phyloP scores from a whole-genome alignment of 2,329 filamentous ascomycete genomes.

The Phyllachora maydis region DNA sequence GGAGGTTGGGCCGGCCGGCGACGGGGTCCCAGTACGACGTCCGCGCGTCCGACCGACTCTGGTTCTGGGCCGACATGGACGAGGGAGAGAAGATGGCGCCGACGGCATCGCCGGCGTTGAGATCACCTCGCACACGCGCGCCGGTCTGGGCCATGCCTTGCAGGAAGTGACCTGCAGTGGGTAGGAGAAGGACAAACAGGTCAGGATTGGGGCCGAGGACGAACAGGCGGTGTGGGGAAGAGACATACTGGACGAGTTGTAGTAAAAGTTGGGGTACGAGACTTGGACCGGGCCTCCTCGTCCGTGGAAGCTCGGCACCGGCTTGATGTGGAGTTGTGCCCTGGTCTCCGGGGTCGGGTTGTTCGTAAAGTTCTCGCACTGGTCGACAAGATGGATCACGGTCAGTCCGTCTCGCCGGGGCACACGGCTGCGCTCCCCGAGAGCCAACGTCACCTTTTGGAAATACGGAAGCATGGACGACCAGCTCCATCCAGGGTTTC shows the following conservation, averaged over 20 bases:
- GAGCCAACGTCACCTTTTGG: slow-evolving; percentile 14
- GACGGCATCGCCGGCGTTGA: slow-evolving; percentile 14
- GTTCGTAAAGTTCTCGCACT: slow-evolving; percentile 16
- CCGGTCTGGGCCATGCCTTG: slow-evolving; percentile 15
- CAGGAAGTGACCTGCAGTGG: slow-evolving; percentile 15
- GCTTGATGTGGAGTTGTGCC: slow-evolving; percentile 8
- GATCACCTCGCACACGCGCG: slow-evolving; percentile 13
- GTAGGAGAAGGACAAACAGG: too few species aligned
- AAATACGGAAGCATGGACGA: slow-evolving; percentile 22
- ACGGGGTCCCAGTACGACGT: slow-evolving; percentile 18
- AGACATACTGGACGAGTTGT: slow-evolving; percentile 16
- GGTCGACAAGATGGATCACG: too few species aligned
- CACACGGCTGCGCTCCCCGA: background rate
- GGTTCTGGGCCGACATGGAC: slow-evolving; percentile 15
- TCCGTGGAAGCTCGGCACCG: slow-evolving; percentile 11
- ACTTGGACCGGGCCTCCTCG: slow-evolving; percentile 14
- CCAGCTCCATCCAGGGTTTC: slow-evolving; percentile 17
- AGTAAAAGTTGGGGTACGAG: slow-evolving; percentile 16
- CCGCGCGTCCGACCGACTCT: slow-evolving; percentile 17
- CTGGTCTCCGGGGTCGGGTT: slow-evolving; percentile 7
- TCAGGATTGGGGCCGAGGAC: background rate
- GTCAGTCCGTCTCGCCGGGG: too few species aligned
- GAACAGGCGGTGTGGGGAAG: background rate
- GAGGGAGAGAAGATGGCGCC: slow-evolving; percentile 16
- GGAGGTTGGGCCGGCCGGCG: slow-evolving; percentile 14